phyloP scores from a whole-genome alignment of 768 basidiomycete genomes.

The Russula dissimulans region DNA sequence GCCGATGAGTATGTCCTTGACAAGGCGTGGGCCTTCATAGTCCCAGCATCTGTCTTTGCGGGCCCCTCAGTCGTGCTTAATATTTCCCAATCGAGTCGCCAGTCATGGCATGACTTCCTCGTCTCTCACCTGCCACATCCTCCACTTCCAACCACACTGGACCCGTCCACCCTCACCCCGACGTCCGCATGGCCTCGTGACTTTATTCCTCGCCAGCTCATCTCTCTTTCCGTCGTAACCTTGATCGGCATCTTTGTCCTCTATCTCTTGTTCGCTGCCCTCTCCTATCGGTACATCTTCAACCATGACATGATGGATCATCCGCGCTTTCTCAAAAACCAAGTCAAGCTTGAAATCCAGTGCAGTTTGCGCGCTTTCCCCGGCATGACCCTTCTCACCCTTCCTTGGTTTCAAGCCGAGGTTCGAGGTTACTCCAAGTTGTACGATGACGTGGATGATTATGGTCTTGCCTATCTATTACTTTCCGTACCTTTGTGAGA shows the following conservation, averaged over 20 bases:
- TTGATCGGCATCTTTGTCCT: constrained; percentile 73
- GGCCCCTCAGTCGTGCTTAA: constrained; percentile 13
- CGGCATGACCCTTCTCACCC: constrained; percentile 67
- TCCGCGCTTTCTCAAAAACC: constrained; percentile 86
- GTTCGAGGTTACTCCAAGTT: constrained; percentile 75
- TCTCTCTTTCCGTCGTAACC: constrained; percentile 66
- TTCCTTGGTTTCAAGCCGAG: constrained; percentile 93
- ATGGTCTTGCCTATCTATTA: constrained; percentile 65
- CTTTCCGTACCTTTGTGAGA: constrained; percentile 63
- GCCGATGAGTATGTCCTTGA: constrained; percentile 72
- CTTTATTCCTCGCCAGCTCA: constrained; percentile 65
- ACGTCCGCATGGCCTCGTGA: constrained; percentile 81
- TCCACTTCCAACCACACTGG: constrained; percentile 29
- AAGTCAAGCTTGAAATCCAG: constrained; percentile 73
- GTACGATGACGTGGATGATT: constrained; percentile 71
- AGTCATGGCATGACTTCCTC: constrained; percentile 38
- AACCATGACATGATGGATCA: constrained; percentile 94
- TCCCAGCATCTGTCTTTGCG: constrained; percentile 42
- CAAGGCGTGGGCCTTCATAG: constrained; percentile 61
- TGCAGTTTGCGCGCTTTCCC: constrained; percentile 72
- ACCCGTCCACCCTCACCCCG: constrained; percentile 22
- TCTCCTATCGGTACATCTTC: constrained; percentile 82
- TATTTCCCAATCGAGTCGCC: constrained; percentile 16
- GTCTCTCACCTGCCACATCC: constrained; percentile 52
- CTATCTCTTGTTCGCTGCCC: constrained; percentile 81